Base-by-base conservation (phyloP, 768 basidiomycete genomes). In the Amanita brunnescens region DNA sequence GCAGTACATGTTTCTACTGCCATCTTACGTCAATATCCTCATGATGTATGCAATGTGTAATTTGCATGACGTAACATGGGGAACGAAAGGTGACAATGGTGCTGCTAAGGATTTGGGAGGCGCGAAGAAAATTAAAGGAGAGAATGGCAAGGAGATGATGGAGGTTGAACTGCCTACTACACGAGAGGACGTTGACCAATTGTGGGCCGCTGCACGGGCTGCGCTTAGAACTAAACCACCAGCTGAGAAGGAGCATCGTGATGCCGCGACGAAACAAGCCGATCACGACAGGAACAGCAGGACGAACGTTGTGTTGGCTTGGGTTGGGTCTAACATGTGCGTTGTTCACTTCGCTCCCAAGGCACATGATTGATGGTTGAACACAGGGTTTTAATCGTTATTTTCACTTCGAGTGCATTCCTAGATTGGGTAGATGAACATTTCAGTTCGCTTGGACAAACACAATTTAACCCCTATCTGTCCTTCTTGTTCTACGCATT, bases 41-140 rank as follows among this genome's bases (percentile, higher is more conserved):
- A 91, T 93, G 80, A 94, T 91, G 77, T 94, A 94, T 62, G 90
- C 91, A 26, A 91, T 94, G 79, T 96, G 92, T 71, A 90, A 89
- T 64, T 62, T 90, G 57, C 90, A 92, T 66, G 89, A 92, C 62
- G 88, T 93, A 40, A 86, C 85, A 29, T 88, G 85, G 91, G 92
- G 92, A 54, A 94, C 92, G 24, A 91, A 94, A 62, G 91, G 92
- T 55, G 90, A 93, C 69, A 92, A 93, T 58, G 87, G 87, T 35
- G 71, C 90, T 9, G 70, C 82, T 12, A 93, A 94, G 67, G 91
- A 95, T 63, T 77, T 95, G 9, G 92, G 92, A 51, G 82, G 85
- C 8, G 92, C 91, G 1, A 93, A 92, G 75, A 93, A 92, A 66
- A 74, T 91, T 54, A 85, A 88, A 70, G 81, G 79, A 49, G 83